phyloP scores from a whole-genome alignment of 805 yeast genomes.

The Wickerhamomyces bovis region DNA sequence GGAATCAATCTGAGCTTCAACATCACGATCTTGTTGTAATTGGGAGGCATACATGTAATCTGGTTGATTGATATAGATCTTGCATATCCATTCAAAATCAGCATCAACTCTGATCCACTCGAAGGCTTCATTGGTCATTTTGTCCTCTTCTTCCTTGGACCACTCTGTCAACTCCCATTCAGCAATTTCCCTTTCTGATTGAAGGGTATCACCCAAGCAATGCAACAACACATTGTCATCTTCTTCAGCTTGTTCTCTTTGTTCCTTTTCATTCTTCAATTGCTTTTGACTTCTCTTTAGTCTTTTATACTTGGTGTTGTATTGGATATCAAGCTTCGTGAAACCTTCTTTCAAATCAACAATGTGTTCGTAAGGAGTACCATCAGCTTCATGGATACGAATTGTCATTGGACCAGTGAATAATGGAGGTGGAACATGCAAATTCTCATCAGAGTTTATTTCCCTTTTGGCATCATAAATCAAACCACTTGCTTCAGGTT shows the following conservation, averaged over 20 bases:
- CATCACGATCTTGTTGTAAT: conserved; percentile 89
- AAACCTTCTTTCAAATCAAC: conserved; percentile 82
- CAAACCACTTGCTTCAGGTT: conserved; percentile 32
- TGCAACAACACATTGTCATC: conserved; percentile 38
- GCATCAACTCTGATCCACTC: conserved; percentile 99
- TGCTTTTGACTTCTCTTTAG: conserved; percentile 53
- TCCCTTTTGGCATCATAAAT: conserved; percentile 30
- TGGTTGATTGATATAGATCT: conserved; percentile 75
- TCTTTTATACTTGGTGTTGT: conserved; percentile 88
- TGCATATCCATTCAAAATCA: conserved; percentile 94
- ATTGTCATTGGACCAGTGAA: conserved; percentile 96
- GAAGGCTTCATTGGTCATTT: conserved; percentile 74
- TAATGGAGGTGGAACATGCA: conserved; percentile 27
- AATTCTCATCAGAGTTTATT: conserved; percentile 4
- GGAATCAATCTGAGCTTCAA: conserved; percentile 90
- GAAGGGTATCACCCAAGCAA: conserved; percentile 75
- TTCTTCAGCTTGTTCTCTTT: conserved; percentile 23
- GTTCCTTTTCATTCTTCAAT: conserved; percentile 37
- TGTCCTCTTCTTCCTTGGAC: conserved; percentile 62
- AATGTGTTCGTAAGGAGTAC: conserved; percentile 97
- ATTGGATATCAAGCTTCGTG: conserved; percentile 88
- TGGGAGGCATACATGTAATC: conserved; percentile 95
- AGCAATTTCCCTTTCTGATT: conserved; percentile 49
- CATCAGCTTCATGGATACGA: conserved; percentile 95
- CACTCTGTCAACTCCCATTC: conserved; percentile 75